Evolutionary conservation across 306 rosid genomes (phyloP).

Genomic region (Rosa lucieae): DNA sequence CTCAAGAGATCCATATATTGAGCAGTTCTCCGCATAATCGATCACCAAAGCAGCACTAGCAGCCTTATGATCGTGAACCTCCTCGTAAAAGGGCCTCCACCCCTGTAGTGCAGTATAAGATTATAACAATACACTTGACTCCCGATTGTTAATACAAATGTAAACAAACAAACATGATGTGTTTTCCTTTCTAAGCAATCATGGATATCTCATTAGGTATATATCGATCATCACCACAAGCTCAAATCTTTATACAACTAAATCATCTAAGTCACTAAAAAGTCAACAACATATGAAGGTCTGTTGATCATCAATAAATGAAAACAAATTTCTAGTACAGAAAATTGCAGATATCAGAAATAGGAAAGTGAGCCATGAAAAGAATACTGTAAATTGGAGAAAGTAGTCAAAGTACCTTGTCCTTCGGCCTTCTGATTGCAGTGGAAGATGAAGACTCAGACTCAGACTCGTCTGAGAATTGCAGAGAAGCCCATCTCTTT

Average conservation of each 20-base stretch:
- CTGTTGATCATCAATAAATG: neutral
- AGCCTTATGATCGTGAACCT: slow-evolving; percentile 59
- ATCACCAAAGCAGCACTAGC: slow-evolving; percentile 39
- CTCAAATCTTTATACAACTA: neutral
- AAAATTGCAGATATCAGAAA: neutral
- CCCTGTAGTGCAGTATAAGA: slow-evolving; percentile 34
- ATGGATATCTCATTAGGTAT: neutral
- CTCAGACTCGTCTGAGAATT: slow-evolving; percentile 20
- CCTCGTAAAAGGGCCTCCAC: slow-evolving; percentile 65
- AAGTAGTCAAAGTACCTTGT: slow-evolving; percentile 33
- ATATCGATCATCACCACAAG: neutral
- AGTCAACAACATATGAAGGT: neutral
- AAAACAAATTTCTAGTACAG: neutral
- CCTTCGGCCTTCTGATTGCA: slow-evolving; percentile 27
- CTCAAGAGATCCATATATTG: slow-evolving; percentile 48
- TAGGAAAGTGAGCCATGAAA: neutral
- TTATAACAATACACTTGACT: neutral
- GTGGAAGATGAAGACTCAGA: slow-evolving; percentile 37
- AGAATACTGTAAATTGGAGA: neutral
- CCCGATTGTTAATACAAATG: neutral
- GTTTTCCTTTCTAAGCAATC: neutral
- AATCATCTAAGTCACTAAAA: neutral
- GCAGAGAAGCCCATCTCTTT: slow-evolving; percentile 61
- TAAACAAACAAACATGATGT: neutral
- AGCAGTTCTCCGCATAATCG: slow-evolving; percentile 50